Evolutionary conservation across 2,329 filamentous ascomycete genomes (phyloP).

Genomic region (Curvularia lunata): DNA sequence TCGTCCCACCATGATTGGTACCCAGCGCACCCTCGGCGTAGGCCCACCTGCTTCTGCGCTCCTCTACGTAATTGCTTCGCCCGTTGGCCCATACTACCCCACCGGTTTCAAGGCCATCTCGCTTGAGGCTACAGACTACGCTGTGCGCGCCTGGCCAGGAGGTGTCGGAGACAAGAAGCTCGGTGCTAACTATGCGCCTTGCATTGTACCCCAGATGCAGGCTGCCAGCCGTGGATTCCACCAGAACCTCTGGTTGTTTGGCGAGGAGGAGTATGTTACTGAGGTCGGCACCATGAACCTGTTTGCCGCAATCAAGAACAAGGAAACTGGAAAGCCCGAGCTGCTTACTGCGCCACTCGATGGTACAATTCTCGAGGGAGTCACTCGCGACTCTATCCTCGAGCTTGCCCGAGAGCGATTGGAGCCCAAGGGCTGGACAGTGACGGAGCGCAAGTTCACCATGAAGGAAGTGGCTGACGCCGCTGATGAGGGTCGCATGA

Average conservation of each 20-base stretch:
- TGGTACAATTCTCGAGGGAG: constrained; percentile 93
- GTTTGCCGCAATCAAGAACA: constrained; percentile 84
- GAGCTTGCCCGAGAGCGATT: constrained; percentile 82
- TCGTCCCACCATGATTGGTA: constrained; percentile 95
- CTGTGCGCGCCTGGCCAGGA: constrained; percentile 95
- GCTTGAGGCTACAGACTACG: constrained; percentile 94
- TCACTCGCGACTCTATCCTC: constrained; percentile 92
- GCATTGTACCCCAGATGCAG: constrained; percentile 93
- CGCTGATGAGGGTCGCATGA: constrained; percentile 78
- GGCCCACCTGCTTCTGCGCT: constrained; percentile 90
- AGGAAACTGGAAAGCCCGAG: constrained; percentile 87
- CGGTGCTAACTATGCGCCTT: constrained; percentile 98
- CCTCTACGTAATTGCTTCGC: constrained; percentile 93
- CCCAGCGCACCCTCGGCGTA: constrained; percentile 91
- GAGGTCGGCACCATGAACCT: constrained; percentile 99
- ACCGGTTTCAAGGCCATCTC: constrained; percentile 98
- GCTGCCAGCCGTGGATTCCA: constrained; percentile 92
- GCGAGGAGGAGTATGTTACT: constrained; percentile 92
- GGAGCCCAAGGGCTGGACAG: constrained; percentile 82
- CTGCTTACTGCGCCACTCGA: constrained; percentile 94
- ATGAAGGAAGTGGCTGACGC: constrained; percentile 87
- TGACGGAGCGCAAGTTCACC: constrained; percentile 88
- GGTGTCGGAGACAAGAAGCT: constrained; percentile 98
- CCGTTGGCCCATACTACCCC: constrained; percentile 96
- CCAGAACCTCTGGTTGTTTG: constrained; percentile 98